Percentiles rank a stretch among this genome's conserved stretches.
These are phyloP conservation scores for Alloteropsis semialata DNA, from an alignment of 176 grass and related monocot genomes.

Conservation along the genomic window DNA sequence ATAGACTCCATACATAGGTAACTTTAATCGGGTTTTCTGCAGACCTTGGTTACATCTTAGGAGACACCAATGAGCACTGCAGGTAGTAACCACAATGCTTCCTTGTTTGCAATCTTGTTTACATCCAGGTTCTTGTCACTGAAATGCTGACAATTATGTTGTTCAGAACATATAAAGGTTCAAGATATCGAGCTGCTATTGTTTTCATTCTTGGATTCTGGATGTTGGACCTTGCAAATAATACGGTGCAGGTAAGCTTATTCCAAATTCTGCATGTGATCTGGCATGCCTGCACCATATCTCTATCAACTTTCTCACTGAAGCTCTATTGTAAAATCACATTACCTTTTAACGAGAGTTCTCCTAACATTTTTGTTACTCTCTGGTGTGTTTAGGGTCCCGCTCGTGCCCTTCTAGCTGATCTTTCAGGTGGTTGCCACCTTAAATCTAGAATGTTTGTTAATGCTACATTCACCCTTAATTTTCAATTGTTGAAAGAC, in stretches of 20 bases:
- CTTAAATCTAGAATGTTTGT: background rate
- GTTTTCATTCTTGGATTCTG: constrained; percentile 95
- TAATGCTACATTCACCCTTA: background rate
- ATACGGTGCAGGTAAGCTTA: constrained; percentile 89
- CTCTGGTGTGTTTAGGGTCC: constrained; percentile 62
- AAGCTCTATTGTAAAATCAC: background rate
- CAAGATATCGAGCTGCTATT: constrained; percentile 73
- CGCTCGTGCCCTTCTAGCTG: constrained; percentile 86
- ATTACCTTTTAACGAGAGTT: background rate
- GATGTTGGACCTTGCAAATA: constrained; percentile 99
- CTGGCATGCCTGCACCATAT: background rate
- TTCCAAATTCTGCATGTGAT: constrained; percentile 11
- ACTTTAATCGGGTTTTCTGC: constrained; percentile 99
- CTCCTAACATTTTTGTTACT: constrained; percentile 14
- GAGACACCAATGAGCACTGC: constrained; percentile 87
- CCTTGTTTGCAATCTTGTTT: background rate
- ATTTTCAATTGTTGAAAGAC: background rate
- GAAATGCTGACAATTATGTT: constrained; percentile 17
- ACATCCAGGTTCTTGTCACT: background rate
- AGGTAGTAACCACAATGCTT: constrained; percentile 43
- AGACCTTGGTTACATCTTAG: constrained; percentile 92
- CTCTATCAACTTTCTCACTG: background rate
- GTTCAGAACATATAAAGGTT: constrained; percentile 78
- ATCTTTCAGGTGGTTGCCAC: constrained; percentile 78
- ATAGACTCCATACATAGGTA: constrained; percentile 60